Conservation (phyloP, 2,329 filamentous ascomycete genomes). For the Pseudopyricularia javanii region DNA sequence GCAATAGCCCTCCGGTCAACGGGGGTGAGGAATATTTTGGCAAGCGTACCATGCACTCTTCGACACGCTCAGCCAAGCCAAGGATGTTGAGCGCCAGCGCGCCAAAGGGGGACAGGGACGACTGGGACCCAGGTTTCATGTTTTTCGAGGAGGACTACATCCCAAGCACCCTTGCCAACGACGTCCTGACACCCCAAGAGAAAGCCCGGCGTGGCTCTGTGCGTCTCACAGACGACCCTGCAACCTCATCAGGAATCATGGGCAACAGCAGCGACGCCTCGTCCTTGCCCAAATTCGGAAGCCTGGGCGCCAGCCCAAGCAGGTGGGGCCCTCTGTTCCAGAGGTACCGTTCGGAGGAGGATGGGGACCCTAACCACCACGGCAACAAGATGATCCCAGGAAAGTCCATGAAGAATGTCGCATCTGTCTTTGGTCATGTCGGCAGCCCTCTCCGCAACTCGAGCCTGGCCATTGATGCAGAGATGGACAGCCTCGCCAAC, state of each 20-base stretch:
- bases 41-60: constrained; percentile 59
- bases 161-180: constrained; percentile 53
- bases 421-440: constrained; percentile 53
- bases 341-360: constrained; percentile 41
- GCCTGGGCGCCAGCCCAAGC: constrained; percentile 29
- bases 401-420: constrained; percentile 26
- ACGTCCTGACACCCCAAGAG: constrained; percentile 54
- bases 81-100: constrained; percentile 51
- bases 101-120: constrained; percentile 51
- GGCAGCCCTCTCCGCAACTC: constrained; percentile 54
- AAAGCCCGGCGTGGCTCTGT: constrained; percentile 52
- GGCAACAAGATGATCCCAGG: constrained; percentile 10
- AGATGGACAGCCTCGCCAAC: constrained; percentile 20
- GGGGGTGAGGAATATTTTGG: constrained; percentile 50
- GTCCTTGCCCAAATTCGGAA: constrained; percentile 42
- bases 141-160: constrained; percentile 80
- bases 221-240: constrained; percentile 35
- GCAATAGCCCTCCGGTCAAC: constrained; percentile 31
- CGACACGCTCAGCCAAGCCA: constrained; percentile 52
- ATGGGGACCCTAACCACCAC: constrained; percentile 36
- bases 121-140: constrained; percentile 57
- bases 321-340: constrained; percentile 44
- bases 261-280: constrained; percentile 28
- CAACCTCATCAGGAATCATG: constrained; percentile 1
- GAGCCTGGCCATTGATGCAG: constrained; percentile 37